These are phyloP conservation scores for Microdochium paspali DNA, from an alignment of 2,329 filamentous ascomycete species.

Conservation along the genomic window DNA sequence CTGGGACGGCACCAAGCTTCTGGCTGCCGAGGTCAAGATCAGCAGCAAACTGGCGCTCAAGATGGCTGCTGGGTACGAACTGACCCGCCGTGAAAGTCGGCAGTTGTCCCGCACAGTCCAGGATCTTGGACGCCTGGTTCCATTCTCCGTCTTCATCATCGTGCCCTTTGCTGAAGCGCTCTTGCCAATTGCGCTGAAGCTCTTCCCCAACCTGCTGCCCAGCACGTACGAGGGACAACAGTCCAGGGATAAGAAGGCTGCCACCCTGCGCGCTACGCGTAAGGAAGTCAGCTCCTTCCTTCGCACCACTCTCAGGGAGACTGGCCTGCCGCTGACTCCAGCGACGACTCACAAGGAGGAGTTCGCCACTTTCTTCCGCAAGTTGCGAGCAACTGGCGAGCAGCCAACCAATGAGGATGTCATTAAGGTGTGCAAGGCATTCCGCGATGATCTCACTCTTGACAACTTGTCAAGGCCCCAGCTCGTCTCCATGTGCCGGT, in stretches of 20 bases:
- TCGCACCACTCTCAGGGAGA: conserved; percentile 80
- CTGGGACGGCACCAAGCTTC: conserved; percentile 95
- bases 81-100: conserved; percentile 85
- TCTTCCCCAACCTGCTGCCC: conserved; percentile 95
- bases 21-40: conserved; percentile 87
- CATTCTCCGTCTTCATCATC: conserved; percentile 94
- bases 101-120: conserved; percentile 90
- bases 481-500: conserved; percentile 93
- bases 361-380: conserved; percentile 94
- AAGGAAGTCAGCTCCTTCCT: conserved; percentile 92
- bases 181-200: conserved; percentile 79
- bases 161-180: conserved; percentile 93
- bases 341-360: conserved; percentile 85
- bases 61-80: conserved; percentile 96
- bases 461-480: conserved; percentile 96
- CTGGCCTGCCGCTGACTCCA: conserved; percentile 78
- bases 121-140: conserved; percentile 84
- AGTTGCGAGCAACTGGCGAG: conserved; percentile 86
- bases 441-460: conserved; percentile 93
- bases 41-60: conserved; percentile 86
- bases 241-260: conserved; percentile 82
- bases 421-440: conserved; percentile 98
- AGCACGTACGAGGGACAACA: conserved; percentile 94
- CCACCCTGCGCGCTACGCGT: conserved; percentile 69
- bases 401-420: conserved; percentile 81